Evolutionary conservation across 2,329 filamentous ascomycete species (phyloP).

Genomic region (Fusarium buxicola): DNA sequence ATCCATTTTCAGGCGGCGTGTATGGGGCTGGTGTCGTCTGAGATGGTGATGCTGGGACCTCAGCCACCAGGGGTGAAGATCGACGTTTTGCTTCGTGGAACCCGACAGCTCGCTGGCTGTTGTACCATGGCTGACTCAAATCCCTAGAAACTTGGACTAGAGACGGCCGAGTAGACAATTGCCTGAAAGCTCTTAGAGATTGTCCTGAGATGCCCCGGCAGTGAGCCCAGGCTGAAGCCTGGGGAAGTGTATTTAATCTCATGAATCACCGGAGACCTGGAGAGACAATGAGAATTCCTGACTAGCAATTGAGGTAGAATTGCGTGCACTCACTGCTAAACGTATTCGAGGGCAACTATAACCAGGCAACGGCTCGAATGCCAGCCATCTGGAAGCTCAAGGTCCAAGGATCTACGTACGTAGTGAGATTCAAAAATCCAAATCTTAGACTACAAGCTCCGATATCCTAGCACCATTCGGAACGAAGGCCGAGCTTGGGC

Average conservation of each 20-base stretch:
- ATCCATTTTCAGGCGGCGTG: conserved; percentile 74
- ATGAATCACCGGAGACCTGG: conserved; percentile 30
- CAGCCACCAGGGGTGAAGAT: conserved; percentile 23
- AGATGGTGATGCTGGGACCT: conserved; percentile 25
- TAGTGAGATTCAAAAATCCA: conserved; percentile 26
- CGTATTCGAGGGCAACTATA: neutral
- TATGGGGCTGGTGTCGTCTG: conserved; percentile 58
- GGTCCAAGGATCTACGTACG: conserved; percentile 4
- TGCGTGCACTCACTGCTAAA: conserved; percentile 26
- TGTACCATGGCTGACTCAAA: conserved; percentile 22
- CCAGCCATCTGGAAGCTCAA: conserved; percentile 10
- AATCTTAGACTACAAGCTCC: conserved; percentile 8
- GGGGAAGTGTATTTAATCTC: conserved; percentile 39
- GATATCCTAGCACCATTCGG: conserved; percentile 20
- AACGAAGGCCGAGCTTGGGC: conserved; percentile 1
- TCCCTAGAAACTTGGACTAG: conserved; percentile 10
- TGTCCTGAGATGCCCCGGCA: conserved; percentile 34
- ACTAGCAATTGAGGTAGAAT: conserved; percentile 12
- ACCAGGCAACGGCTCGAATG: conserved; percentile 8
- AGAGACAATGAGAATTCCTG: conserved; percentile 16
- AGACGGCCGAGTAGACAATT: conserved; percentile 15
- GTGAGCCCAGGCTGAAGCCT: conserved; percentile 41
- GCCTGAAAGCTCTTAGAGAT: conserved; percentile 14
- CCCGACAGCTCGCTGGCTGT: conserved; percentile 29
- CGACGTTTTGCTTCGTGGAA: conserved; percentile 44